Evolutionary conservation across 2,329 filamentous ascomycete species (phyloP).

Genomic region (Ophiostoma tasmaniense): DNA sequence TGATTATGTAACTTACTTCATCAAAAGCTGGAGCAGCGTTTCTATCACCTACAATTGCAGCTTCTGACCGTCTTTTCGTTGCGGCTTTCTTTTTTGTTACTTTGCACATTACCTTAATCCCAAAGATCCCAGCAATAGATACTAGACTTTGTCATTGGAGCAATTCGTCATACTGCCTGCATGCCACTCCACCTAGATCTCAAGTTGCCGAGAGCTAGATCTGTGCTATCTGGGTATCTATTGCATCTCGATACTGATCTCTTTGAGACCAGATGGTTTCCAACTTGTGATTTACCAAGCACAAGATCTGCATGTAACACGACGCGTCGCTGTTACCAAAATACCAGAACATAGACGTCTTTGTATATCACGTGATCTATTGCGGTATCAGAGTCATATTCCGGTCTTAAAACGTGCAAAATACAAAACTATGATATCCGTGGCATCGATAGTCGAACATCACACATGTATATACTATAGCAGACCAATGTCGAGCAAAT

Average conservation of each 20-base stretch:
- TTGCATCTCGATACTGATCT: neutral
- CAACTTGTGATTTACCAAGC: neutral
- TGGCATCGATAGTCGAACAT: neutral
- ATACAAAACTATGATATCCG: neutral
- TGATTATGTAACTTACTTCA: slow-evolving; percentile 1
- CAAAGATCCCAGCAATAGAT: neutral
- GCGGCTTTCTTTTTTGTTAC: neutral
- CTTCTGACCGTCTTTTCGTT: neutral
- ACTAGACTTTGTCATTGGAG: neutral
- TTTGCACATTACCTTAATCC: neutral
- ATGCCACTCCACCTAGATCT: slow-evolving; percentile 7
- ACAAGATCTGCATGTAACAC: too few relatives aligned
- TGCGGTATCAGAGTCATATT: neutral
- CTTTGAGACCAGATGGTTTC: too few relatives aligned
- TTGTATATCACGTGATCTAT: neutral
- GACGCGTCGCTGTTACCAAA: too few relatives aligned
- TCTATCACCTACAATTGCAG: neutral
- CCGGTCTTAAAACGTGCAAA: neutral
- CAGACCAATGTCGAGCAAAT: neutral
- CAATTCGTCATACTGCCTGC: slow-evolving; percentile 13
- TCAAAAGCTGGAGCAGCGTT: neutral
- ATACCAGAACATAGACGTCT: neutral
- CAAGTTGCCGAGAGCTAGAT: neutral
- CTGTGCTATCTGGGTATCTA: neutral
- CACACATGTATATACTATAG: too few relatives aligned